Percentiles rank a stretch among this genome's conserved stretches.
phyloP scores from a whole-genome alignment of 2,329 filamentous ascomycete genomes.

The Sporothrix brunneoviolacea region DNA sequence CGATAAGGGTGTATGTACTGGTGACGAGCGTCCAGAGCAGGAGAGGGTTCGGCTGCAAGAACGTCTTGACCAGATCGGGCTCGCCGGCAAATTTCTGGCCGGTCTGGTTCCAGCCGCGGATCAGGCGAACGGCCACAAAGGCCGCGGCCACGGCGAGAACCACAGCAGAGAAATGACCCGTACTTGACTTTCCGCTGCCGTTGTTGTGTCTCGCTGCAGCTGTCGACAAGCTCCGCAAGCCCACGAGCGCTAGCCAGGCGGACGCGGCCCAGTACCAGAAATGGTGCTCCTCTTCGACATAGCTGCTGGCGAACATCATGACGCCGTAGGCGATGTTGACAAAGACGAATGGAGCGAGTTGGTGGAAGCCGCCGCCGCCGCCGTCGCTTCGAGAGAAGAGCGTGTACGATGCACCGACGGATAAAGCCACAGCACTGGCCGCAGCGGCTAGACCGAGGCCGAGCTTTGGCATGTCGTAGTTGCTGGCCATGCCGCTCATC shows the following conservation, averaged over 20 bases:
- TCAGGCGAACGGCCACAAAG: slow-evolving; percentile 57
- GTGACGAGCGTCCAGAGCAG: slow-evolving; percentile 70
- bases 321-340: slow-evolving; percentile 60
- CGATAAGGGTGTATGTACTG: slow-evolving; percentile 59
- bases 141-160: slow-evolving; percentile 34
- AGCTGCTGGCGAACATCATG: slow-evolving; percentile 98
- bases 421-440: slow-evolving; percentile 31
- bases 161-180: background rate
- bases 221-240: slow-evolving; percentile 35
- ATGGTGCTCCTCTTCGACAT: slow-evolving; percentile 96
- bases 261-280: slow-evolving; percentile 94
- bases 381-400: slow-evolving; percentile 8
- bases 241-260: slow-evolving; percentile 57
- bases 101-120: slow-evolving; percentile 88
- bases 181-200: too few relatives aligned
- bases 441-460: slow-evolving; percentile 37
- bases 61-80: slow-evolving; percentile 72
- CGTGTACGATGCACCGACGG: slow-evolving; percentile 32
- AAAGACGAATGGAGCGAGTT: slow-evolving; percentile 38
- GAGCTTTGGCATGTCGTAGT: slow-evolving; percentile 71
- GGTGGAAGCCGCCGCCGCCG: slow-evolving; percentile 3
- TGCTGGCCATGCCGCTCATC: slow-evolving; percentile 86
- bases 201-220: background rate
- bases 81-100: slow-evolving; percentile 94
- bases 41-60: slow-evolving; percentile 56